Evolutionary conservation across 305 asterid genomes (phyloP).

Genomic region (Caryopteris hybrid): DNA sequence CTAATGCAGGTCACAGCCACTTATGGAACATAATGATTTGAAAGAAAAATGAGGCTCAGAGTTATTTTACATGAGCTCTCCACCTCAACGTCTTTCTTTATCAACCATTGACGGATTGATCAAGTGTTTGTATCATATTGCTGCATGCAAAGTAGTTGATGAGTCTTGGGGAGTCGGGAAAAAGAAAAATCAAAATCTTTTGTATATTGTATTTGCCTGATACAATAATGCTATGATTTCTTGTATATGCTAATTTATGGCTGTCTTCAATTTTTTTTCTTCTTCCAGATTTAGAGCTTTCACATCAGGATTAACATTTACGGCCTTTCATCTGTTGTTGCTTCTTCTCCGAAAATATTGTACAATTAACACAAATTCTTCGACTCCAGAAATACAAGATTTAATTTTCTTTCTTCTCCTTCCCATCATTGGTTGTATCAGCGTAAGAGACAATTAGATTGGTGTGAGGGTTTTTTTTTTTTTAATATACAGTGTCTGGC

Average conservation of each 20-base stretch:
- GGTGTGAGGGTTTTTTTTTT: too few relatives aligned
- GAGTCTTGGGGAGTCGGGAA: background rate
- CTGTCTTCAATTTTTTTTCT: background rate
- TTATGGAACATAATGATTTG: constrained; percentile 37
- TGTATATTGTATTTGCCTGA: constrained; percentile 11
- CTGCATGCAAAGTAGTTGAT: constrained; percentile 14
- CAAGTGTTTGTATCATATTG: constrained; percentile 23
- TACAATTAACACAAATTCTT: background rate
- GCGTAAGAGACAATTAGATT: too few relatives aligned
- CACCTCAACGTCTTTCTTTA: background rate
- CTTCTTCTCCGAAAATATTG: background rate
- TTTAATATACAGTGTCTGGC: too few relatives aligned
- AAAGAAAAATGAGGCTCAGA: constrained; percentile 36
- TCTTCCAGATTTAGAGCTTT: background rate
- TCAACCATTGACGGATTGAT: background rate
- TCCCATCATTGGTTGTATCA: too few relatives aligned
- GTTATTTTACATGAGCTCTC: constrained; percentile 11
- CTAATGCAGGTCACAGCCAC: constrained; percentile 51
- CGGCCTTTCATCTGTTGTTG: background rate
- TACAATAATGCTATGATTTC: constrained; percentile 9
- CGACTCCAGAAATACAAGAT: background rate
- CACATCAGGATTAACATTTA: background rate
- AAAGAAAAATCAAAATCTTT: constrained; percentile 1
- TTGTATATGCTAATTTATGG: constrained; percentile 19
- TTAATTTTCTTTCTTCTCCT: too few relatives aligned